Conservation (phyloP, 2,329 filamentous ascomycete genomes). For the Penicillium sp. region DNA sequence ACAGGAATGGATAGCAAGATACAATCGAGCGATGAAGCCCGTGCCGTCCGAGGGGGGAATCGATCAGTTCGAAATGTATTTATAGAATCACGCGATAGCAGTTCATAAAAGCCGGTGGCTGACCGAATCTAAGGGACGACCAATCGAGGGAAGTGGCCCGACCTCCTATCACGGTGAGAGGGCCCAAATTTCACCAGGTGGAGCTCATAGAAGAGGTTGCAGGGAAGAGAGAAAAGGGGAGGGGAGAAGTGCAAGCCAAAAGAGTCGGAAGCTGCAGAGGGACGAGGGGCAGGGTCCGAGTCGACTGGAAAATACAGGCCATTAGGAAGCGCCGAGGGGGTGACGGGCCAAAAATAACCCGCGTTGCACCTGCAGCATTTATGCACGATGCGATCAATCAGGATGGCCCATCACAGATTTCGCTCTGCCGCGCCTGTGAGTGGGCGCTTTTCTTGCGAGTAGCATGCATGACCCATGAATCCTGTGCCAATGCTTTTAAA, state of each 20-base stretch:
- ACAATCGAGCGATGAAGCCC: not conserved
- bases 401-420: not conserved
- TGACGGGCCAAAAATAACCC: slow-evolving; percentile 25
- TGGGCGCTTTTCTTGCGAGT: slow-evolving; percentile 2
- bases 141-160: slow-evolving; percentile 2
- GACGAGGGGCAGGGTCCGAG: slow-evolving; percentile 12
- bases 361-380: slow-evolving; percentile 23
- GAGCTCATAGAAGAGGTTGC: not conserved
- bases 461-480: not conserved
- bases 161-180: slow-evolving; percentile 13
- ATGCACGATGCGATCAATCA: slow-evolving; percentile 23
- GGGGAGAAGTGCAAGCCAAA: slow-evolving; percentile 3
- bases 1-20: not conserved
- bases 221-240: not conserved
- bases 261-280: slow-evolving; percentile 19
- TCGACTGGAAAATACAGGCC: not conserved
- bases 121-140: slow-evolving; percentile 3
- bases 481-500: not conserved
- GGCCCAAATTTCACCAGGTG: not conserved
- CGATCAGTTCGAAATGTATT: slow-evolving; percentile 11
- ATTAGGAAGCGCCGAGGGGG: slow-evolving; percentile 18
- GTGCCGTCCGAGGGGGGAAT: not conserved
- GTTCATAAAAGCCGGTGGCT: slow-evolving; percentile 8
- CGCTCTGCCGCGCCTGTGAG: not conserved
- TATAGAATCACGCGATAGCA: slow-evolving; percentile 16